Conservation (phyloP, 2,329 filamentous ascomycete species). For the Elsinoe ampelina region DNA sequence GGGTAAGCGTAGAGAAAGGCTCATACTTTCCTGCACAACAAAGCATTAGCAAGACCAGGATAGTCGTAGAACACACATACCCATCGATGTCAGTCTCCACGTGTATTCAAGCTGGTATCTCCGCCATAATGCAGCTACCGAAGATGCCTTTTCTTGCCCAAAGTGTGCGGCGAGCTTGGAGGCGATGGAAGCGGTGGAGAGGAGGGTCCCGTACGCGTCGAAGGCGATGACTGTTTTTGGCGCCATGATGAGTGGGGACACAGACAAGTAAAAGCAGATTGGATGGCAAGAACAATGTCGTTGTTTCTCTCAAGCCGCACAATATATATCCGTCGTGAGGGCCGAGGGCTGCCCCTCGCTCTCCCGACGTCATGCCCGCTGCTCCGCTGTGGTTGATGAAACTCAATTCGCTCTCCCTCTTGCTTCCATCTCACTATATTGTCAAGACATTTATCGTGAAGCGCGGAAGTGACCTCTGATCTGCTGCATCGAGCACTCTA, state of each 20-base stretch:
- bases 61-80: constrained; percentile 34
- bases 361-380: background rate
- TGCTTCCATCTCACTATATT: background rate
- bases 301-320: background rate
- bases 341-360: background rate
- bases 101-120: constrained; percentile 69
- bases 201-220: constrained; percentile 65
- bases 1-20: constrained; percentile 55
- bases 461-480: background rate
- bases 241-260: background rate
- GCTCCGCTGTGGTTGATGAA: background rate
- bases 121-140: constrained; percentile 54
- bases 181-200: constrained; percentile 62
- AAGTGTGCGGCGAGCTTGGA: constrained; percentile 49
- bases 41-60: background rate
- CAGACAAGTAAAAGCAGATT: background rate
- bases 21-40: constrained; percentile 46
- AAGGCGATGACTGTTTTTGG: constrained; percentile 52
- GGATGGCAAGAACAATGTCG: background rate
- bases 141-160: constrained; percentile 47
- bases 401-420: background rate
- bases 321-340: background rate
- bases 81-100: constrained; percentile 67
- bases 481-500: background rate
- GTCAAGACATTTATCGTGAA: background rate